A percentile compares a stretch with the other conserved stretches of the same genome.
phyloP scores from a whole-genome alignment of 1,284 basidiomycete genomes.

The Puccinia novopanici region DNA sequence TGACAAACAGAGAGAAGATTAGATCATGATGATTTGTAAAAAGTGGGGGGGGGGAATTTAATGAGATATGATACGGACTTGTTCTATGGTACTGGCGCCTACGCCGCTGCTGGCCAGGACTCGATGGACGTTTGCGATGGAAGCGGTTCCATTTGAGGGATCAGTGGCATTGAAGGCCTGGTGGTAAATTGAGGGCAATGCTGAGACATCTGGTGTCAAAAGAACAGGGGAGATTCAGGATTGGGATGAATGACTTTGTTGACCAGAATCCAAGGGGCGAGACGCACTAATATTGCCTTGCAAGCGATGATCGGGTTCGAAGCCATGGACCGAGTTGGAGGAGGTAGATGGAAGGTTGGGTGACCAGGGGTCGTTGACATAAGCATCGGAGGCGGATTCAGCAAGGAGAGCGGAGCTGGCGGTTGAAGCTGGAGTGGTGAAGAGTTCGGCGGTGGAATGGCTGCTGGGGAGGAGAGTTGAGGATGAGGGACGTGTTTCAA shows the following conservation, averaged over 20 bases:
- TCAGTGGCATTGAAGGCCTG: constrained; percentile 73
- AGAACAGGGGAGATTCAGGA: background rate
- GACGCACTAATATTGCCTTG: constrained; percentile 13
- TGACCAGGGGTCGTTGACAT: constrained; percentile 46
- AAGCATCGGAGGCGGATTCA: constrained; percentile 25
- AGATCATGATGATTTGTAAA: background rate
- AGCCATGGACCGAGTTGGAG: background rate
- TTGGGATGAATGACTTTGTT: background rate
- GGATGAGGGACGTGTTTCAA: background rate
- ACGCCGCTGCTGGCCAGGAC: constrained; percentile 74
- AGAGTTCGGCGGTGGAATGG: constrained; percentile 28
- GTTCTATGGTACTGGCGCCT: constrained; percentile 77
- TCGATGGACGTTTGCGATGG: constrained; percentile 76
- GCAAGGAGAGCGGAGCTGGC: constrained; percentile 15
- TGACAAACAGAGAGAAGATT: constrained; percentile 11
- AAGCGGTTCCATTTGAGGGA: constrained; percentile 70
- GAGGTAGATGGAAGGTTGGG: background rate
- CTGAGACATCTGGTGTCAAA: constrained; percentile 67
- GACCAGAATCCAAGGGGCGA: too few species aligned
- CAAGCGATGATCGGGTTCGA: constrained; percentile 12
- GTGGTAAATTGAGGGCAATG: constrained; percentile 75
- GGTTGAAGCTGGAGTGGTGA: constrained; percentile 17
- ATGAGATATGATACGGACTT: constrained; percentile 63
- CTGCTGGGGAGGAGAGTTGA: constrained; percentile 6
- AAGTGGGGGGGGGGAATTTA: background rate